A percentile compares a stretch with the other conserved stretches of the same genome.
These are phyloP conservation scores for Effrenium voratum DNA, from an alignment of 73 alveolate genomes.

Conservation along the genomic window DNA sequence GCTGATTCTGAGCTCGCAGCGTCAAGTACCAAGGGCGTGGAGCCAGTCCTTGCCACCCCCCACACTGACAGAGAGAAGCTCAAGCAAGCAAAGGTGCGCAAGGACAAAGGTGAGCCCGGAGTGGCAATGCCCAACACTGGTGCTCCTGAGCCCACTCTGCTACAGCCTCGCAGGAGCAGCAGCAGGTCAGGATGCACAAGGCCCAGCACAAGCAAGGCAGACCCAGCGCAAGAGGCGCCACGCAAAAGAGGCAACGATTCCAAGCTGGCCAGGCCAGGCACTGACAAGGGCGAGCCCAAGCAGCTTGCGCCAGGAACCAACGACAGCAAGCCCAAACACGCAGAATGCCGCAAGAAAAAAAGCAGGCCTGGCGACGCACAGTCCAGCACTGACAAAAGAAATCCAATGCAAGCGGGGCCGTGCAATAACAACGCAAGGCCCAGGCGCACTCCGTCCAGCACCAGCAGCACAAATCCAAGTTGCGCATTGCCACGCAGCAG, in stretches of 20 bases:
- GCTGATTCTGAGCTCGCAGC: no score
- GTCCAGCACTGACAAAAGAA: background rate
- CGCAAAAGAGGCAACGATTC: background rate
- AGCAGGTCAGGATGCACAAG: background rate
- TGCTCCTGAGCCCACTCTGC: background rate
- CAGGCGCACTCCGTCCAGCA: background rate
- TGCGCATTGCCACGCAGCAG: background rate
- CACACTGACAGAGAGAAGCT: no score
- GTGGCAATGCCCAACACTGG: no score
- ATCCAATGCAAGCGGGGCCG: background rate
- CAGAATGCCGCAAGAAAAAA: background rate
- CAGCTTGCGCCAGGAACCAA: background rate
- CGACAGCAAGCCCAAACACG: background rate
- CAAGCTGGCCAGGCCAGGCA: background rate
- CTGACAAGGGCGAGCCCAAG: slow-evolving; percentile 15
- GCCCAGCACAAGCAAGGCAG: background rate
- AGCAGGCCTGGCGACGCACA: background rate
- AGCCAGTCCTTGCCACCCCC: no score
- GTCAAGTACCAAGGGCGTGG: no score
- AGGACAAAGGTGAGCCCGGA: no score
- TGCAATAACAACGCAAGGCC: background rate
- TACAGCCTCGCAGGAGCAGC: background rate
- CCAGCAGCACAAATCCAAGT: slow-evolving; percentile 20
- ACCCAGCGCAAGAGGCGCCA: background rate
- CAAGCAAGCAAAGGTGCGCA: no score